Conservation (phyloP, 2,329 filamentous ascomycete genomes). For the Teratosphaeria viscida region DNA sequence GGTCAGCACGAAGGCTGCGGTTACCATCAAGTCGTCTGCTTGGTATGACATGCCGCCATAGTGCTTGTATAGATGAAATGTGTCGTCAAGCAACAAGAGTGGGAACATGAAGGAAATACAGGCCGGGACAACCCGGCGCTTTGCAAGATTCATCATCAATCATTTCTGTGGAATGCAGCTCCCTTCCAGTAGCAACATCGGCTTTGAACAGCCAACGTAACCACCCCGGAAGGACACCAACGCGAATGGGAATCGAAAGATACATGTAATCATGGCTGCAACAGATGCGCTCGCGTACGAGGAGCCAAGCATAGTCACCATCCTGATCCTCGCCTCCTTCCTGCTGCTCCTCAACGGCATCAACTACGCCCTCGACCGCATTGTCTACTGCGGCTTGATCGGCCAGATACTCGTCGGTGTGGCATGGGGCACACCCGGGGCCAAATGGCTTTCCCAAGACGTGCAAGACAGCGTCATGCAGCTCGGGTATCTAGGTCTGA, state of each 20-base stretch:
- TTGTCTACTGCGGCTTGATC: conserved; percentile 34
- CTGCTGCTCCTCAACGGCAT: conserved; percentile 27
- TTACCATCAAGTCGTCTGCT: too few relatives aligned
- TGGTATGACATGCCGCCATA: too few relatives aligned
- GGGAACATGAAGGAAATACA: background rate
- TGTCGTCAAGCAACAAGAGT: too few relatives aligned
- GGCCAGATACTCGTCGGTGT: conserved; percentile 63
- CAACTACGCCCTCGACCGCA: conserved; percentile 13
- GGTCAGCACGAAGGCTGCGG: too few relatives aligned
- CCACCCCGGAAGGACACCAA: background rate
- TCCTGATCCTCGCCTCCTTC: conserved; percentile 53
- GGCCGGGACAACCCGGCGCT: background rate
- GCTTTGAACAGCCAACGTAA: background rate
- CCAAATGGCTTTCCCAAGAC: conserved; percentile 45
- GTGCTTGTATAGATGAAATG: too few relatives aligned
- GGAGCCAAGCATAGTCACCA: conserved; percentile 38
- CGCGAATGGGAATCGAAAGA: too few relatives aligned
- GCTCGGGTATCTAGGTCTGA: conserved; percentile 62
- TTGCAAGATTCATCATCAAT: background rate
- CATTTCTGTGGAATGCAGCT: background rate
- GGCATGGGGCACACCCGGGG: conserved; percentile 58
- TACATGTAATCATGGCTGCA: too few relatives aligned
- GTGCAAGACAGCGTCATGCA: conserved; percentile 49
- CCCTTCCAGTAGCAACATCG: background rate
- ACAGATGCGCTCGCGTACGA: conserved; percentile 11